Evolutionary conservation across 208 protist species (phyloP).

Genomic region (Porcisia hertigi): DNA sequence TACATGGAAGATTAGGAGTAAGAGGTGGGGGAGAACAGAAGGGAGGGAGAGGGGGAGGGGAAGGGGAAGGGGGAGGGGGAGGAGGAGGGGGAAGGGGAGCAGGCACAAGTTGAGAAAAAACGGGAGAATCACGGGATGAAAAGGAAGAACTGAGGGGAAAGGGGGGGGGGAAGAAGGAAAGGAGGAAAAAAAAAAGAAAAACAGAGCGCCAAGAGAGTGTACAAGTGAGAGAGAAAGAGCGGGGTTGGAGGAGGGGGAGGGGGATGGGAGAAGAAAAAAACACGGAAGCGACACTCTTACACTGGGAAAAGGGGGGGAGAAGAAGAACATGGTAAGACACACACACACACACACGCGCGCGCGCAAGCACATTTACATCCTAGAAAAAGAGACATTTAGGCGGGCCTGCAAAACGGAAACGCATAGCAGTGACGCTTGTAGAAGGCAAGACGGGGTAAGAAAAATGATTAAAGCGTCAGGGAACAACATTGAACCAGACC

Average conservation of each 20-base stretch:
- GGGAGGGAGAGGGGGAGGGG: too few species aligned
- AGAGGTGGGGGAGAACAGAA: too few species aligned
- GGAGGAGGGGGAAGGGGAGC: too few species aligned
- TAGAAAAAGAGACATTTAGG: background rate
- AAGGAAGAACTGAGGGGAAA: constrained; percentile 4
- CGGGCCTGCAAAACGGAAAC: background rate
- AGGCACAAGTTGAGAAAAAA: too few species aligned
- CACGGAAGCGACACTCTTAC: background rate
- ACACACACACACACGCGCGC: background rate
- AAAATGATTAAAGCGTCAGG: too few species aligned
- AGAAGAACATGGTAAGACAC: background rate
- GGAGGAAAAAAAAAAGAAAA: background rate
- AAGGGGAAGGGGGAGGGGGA: too few species aligned
- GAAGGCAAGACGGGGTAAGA: background rate
- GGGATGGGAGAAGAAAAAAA: constrained; percentile 12
- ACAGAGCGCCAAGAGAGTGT: too few species aligned
- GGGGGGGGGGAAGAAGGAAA: background rate
- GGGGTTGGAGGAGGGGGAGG: background rate
- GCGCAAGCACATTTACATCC: background rate
- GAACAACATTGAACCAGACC: too few species aligned
- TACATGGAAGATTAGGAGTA: too few species aligned
- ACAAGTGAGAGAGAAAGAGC: constrained; percentile 14
- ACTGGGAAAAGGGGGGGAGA: background rate
- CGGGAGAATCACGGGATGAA: too few species aligned
- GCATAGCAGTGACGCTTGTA: background rate